These are phyloP conservation scores for Septoria linicola DNA, from an alignment of 2,329 filamentous ascomycete genomes.

Conservation along the genomic window DNA sequence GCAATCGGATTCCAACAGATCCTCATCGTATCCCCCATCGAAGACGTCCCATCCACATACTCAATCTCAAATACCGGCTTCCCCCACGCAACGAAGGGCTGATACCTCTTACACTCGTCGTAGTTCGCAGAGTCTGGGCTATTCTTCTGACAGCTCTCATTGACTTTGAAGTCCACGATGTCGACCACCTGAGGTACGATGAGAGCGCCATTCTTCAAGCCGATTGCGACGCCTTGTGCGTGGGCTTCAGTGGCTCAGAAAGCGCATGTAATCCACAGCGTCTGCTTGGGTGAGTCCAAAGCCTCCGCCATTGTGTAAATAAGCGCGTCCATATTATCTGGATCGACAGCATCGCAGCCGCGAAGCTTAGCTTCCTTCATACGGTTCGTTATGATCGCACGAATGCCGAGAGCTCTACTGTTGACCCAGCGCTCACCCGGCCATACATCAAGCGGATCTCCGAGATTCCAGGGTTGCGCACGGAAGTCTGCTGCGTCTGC, in stretches of 20 bases:
- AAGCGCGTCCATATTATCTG: slow-evolving; percentile 30
- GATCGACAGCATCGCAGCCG: slow-evolving; percentile 9
- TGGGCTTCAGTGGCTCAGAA: slow-evolving; percentile 59
- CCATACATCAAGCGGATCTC: slow-evolving; percentile 62
- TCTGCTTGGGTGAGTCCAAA: slow-evolving; percentile 58
- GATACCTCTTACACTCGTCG: slow-evolving; percentile 59
- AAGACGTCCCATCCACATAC: slow-evolving; percentile 54
- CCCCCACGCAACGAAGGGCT: slow-evolving; percentile 56
- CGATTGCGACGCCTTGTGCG: slow-evolving; percentile 58
- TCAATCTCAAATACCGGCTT: slow-evolving; percentile 75
- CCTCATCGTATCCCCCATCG: slow-evolving; percentile 19
- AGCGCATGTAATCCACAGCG: slow-evolving; percentile 60
- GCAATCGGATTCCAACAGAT: slow-evolving; percentile 33
- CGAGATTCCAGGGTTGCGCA: slow-evolving; percentile 52
- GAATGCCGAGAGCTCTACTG: slow-evolving; percentile 55
- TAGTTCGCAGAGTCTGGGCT: no score
- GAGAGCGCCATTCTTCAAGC: slow-evolving; percentile 66
- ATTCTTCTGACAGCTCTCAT: slow-evolving; percentile 16
- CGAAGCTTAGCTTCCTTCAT: slow-evolving; percentile 56
- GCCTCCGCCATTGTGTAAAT: slow-evolving; percentile 41
- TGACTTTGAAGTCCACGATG: slow-evolving; percentile 51
- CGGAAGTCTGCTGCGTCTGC: slow-evolving; percentile 61
- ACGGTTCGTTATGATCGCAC: slow-evolving; percentile 62
- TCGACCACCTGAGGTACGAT: slow-evolving; percentile 60
- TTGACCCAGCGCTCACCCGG: slow-evolving; percentile 66